Percentiles rank a stretch among this genome's conserved stretches.
These are phyloP conservation scores for Fusarium sp. DNA, from an alignment of 2,329 filamentous ascomycete genomes.

Conservation along the genomic window DNA sequence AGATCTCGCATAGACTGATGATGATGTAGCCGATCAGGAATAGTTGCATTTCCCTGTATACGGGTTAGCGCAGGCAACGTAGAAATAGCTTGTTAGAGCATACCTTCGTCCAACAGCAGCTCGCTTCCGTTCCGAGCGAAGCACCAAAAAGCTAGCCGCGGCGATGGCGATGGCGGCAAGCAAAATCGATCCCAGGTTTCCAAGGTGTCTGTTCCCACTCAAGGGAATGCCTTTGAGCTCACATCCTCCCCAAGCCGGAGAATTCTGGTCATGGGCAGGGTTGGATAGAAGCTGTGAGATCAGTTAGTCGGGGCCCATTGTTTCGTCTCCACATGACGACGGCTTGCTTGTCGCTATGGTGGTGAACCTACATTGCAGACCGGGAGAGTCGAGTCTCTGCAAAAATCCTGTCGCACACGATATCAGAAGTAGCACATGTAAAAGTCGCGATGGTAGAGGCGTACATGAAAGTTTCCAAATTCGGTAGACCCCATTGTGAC, in stretches of 20 bases:
- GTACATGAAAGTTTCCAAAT: conserved; percentile 72
- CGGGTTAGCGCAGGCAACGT: conserved; percentile 11
- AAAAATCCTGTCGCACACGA: conserved; percentile 73
- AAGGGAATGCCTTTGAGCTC: conserved; percentile 80
- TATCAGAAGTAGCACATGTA: conserved; percentile 30
- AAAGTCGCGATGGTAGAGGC: conserved; percentile 28
- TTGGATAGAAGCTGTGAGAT: conserved; percentile 63
- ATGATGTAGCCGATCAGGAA: conserved; percentile 90
- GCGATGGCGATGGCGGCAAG: conserved; percentile 82
- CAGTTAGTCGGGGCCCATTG: conserved; percentile 37
- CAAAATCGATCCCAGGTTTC: conserved; percentile 93
- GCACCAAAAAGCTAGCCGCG: conserved; percentile 74
- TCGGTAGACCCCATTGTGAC: conserved; percentile 69
- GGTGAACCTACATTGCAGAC: conserved; percentile 80
- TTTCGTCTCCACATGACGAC: conserved; percentile 33
- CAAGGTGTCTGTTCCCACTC: conserved; percentile 73
- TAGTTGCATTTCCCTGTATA: conserved; percentile 89
- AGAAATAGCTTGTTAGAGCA: conserved; percentile 9
- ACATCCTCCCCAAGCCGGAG: conserved; percentile 74
- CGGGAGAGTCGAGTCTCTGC: conserved; percentile 84
- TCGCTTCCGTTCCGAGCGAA: conserved; percentile 87
- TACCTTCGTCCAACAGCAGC: conserved; percentile 95
- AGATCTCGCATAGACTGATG: conserved; percentile 94
- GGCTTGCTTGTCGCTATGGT: conserved; percentile 15
- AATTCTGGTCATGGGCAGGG: conserved; percentile 68